Base-by-base conservation (phyloP, 148 eudicot genomes). In the Heliamphora exappendiculata region DNA sequence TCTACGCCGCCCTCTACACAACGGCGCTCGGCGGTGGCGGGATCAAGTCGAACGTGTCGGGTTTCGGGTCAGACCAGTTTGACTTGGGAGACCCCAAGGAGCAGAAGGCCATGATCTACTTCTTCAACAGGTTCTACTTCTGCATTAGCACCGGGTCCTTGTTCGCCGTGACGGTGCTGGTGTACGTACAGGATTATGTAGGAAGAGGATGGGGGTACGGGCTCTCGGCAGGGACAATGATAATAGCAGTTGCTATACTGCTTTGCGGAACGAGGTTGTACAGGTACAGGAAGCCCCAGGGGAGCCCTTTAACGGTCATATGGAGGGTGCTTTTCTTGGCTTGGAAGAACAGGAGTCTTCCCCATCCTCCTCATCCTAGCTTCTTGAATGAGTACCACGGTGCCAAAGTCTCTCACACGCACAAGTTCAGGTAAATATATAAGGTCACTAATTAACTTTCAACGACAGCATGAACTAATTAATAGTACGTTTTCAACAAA, bases 151-250 rank as follows among this genome's bases (percentile, higher is more conserved):
- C 88, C 4, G 99, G 99, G 29, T 93, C 99, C 0, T 78, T 96
- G 37, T 89, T 96, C 26, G 89, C 99, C 0, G 99, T 91, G 36
- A 96, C 99, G 0, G 91, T 96, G 26, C 86, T 96, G 33, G 93
- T 96, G 47, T 96, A 93, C 66, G 81, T 96, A 67, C 98, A 96
- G 80, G 99, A 88, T 72, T 81, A 93, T 65, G 93, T 87, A 19
- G 99, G 95, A 59, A 90, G 98, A 84, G 99, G 88, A 20, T 93
- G 84, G 87, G 99, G 99, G 3, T 93, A 93, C 70, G 99, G 99
- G 42, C 89, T 96, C 55, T 96, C 99, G 41, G 98, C 97, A 0
- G 92, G 86, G 16, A 84, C 97, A 12, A 93, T 93, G 98, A 65
- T 93, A 2, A 65, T 91, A 42, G 97, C 93, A 0, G 97, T 96